Percentiles rank a stretch among this genome's conserved stretches.
These are phyloP conservation scores for Monilinia polystroma DNA, from an alignment of 2,329 filamentous ascomycete species.

Conservation along the genomic window DNA sequence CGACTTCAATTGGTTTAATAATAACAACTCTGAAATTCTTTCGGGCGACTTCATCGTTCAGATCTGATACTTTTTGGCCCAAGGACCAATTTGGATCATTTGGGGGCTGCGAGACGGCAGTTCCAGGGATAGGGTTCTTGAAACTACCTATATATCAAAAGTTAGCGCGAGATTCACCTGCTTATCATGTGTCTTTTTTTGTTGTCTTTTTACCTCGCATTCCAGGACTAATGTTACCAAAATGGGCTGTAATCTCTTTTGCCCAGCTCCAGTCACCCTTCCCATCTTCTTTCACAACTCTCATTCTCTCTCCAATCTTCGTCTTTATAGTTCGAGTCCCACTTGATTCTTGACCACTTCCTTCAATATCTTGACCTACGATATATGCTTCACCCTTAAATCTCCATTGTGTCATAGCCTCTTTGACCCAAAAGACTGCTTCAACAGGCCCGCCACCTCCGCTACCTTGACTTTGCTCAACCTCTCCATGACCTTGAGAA, in stretches of 20 bases:
- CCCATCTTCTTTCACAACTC: slow-evolving; percentile 45
- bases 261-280: slow-evolving; percentile 63
- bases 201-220: slow-evolving; percentile 62
- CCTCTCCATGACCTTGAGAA: slow-evolving; percentile 47
- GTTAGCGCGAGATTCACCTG: background rate
- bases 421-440: slow-evolving; percentile 76
- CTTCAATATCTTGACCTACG: slow-evolving; percentile 66
- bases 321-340: slow-evolving; percentile 59
- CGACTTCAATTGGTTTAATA: slow-evolving; percentile 72
- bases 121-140: slow-evolving; percentile 68
- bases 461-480: slow-evolving; percentile 48
- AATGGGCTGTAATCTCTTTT: slow-evolving; percentile 79
- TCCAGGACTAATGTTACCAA: slow-evolving; percentile 79
- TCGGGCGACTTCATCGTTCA: slow-evolving; percentile 63
- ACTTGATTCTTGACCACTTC: slow-evolving; percentile 47
- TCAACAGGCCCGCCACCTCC: slow-evolving; percentile 73
- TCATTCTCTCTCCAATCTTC: slow-evolving; percentile 63
- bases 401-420: slow-evolving; percentile 77
- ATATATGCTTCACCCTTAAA: slow-evolving; percentile 75
- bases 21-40: slow-evolving; percentile 77
- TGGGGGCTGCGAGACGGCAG: slow-evolving; percentile 53
- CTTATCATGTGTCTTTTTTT: background rate
- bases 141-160: slow-evolving; percentile 13
- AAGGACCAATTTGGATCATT: slow-evolving; percentile 45
- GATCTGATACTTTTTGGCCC: slow-evolving; percentile 60